Evolutionary conservation across 352 stramenopile species (phyloP).

Genomic region (Phytophthora cryptogea): DNA sequence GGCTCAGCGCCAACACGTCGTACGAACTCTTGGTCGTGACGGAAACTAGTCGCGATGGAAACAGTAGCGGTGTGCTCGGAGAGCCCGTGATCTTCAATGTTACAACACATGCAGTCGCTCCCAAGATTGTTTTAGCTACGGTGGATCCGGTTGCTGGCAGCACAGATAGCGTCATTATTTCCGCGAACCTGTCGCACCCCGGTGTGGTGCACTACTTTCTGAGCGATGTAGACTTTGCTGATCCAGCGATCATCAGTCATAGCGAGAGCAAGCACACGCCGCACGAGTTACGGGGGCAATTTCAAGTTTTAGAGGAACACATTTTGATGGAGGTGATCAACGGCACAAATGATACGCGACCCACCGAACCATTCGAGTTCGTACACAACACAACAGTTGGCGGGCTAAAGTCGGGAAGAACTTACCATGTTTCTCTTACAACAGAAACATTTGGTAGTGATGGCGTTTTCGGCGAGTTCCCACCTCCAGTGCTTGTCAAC

Average conservation of each 20-base stretch:
- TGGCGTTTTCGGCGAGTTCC: slow-evolving; percentile 78
- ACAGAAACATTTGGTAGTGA: slow-evolving; percentile 65
- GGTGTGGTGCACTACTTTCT: slow-evolving; percentile 77
- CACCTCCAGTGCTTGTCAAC: slow-evolving; percentile 68
- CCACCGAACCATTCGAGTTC: slow-evolving; percentile 64
- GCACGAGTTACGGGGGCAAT: slow-evolving; percentile 54
- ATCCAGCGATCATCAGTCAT: slow-evolving; percentile 59
- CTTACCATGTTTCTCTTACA: slow-evolving; percentile 79
- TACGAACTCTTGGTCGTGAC: slow-evolving; percentile 59
- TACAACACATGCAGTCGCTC: slow-evolving; percentile 59
- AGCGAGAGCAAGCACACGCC: slow-evolving; percentile 18
- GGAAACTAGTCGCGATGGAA: slow-evolving; percentile 44
- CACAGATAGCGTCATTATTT: slow-evolving; percentile 60
- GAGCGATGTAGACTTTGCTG: slow-evolving; percentile 76
- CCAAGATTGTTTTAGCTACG: slow-evolving; percentile 64
- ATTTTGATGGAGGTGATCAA: slow-evolving; percentile 74
- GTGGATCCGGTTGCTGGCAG: slow-evolving; percentile 45
- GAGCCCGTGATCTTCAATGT: slow-evolving; percentile 32
- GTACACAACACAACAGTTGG: slow-evolving; percentile 58
- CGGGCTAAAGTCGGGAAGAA: slow-evolving; percentile 46
- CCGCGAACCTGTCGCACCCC: slow-evolving; percentile 65
- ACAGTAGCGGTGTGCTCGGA: slow-evolving; percentile 56
- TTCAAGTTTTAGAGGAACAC: slow-evolving; percentile 42
- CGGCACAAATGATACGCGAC: slow-evolving; percentile 70
- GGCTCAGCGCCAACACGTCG: slow-evolving; percentile 53